Conservation (phyloP, 345 rosid genomes). For the Balakata baccata region DNA sequence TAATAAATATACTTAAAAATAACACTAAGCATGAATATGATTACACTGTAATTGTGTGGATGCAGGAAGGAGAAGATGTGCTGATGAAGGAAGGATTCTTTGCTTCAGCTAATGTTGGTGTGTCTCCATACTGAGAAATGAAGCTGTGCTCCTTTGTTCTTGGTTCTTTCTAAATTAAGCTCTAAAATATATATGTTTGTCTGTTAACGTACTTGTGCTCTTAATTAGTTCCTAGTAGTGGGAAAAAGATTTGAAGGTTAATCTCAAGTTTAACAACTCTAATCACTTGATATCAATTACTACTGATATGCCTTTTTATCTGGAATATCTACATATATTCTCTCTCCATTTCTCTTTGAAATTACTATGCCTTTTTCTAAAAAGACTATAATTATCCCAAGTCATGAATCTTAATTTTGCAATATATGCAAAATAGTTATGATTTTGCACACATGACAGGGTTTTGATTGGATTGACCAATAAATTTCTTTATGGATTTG, state of each 20-base stretch:
- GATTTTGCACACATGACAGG: no score
- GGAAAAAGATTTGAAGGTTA: constrained; percentile 2
- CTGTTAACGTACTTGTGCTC: constrained; percentile 6
- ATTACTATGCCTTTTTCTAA: no score
- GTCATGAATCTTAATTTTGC: no score
- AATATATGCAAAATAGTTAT: no score
- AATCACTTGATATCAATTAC: not conserved
- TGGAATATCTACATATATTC: not conserved
- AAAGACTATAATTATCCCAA: no score
- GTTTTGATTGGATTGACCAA: no score
- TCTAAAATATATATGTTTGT: not conserved
- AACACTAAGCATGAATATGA: no score
- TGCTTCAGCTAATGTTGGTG: constrained; percentile 22
- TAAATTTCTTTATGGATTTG: no score
- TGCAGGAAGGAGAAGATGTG: constrained; percentile 31
- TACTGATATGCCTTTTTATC: constrained; percentile 5
- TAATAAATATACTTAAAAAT: no score
- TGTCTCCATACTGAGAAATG: constrained; percentile 19
- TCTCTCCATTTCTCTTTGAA: not conserved
- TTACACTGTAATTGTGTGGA: not conserved
- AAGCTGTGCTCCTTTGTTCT: not conserved
- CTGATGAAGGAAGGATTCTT: constrained; percentile 24
- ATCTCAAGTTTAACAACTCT: constrained; percentile 10
- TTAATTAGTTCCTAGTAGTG: not conserved
- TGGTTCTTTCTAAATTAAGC: not conserved